These are phyloP conservation scores for Candida odintsovae DNA, from an alignment of 805 yeast species.

Conservation along the genomic window DNA sequence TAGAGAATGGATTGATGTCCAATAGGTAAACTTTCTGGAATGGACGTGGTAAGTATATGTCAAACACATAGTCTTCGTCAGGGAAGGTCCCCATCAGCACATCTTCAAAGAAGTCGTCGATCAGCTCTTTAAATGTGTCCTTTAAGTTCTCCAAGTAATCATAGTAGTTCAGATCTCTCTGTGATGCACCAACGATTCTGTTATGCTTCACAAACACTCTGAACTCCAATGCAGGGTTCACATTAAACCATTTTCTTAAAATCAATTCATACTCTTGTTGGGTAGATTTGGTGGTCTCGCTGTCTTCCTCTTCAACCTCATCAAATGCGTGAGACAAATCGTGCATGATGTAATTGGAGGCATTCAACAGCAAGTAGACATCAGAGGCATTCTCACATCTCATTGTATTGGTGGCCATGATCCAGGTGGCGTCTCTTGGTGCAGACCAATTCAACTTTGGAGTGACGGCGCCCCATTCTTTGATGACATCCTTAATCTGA, in stretches of 20 bases:
- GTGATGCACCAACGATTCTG: slow-evolving; percentile 66
- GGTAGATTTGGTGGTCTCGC: slow-evolving; percentile 12
- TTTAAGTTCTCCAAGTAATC: slow-evolving; percentile 53
- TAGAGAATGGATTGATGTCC: slow-evolving; percentile 82
- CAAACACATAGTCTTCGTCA: slow-evolving; percentile 59
- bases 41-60: slow-evolving; percentile 78
- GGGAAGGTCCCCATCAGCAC: slow-evolving; percentile 44
- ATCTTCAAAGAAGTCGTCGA: slow-evolving; percentile 51
- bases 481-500: slow-evolving; percentile 40
- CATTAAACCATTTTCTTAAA: slow-evolving; percentile 72
- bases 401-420: slow-evolving; percentile 69
- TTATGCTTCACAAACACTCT: slow-evolving; percentile 72
- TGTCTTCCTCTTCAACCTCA: slow-evolving; percentile 27
- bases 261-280: slow-evolving; percentile 54
- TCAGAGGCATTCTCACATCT: slow-evolving; percentile 69
- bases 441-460: slow-evolving; percentile 98
- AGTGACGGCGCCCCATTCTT: slow-evolving; percentile 52
- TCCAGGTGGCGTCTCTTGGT: slow-evolving; percentile 94
- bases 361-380: slow-evolving; percentile 71
- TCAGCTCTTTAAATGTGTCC: slow-evolving; percentile 39
- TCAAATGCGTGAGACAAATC: slow-evolving; percentile 74
- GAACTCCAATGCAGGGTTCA: slow-evolving; percentile 90
- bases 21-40: slow-evolving; percentile 58
- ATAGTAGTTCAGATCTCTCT: slow-evolving; percentile 82
- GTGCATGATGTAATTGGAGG: slow-evolving; percentile 83